Evolutionary conservation across 164 flowering plant species (phyloP).

Genomic region (Chloranthus sessilifolius): DNA sequence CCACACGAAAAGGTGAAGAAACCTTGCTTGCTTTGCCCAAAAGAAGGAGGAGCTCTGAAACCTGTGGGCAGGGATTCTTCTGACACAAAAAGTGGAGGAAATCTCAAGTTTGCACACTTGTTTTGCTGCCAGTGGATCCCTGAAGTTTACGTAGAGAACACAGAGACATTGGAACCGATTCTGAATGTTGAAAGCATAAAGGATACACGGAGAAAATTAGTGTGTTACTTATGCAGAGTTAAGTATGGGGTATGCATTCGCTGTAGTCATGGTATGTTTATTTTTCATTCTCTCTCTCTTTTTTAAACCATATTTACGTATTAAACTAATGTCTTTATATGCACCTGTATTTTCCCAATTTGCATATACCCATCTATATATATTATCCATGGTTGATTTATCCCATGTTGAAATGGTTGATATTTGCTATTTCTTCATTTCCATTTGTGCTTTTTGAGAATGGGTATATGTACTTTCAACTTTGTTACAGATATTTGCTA

Average conservation of each 20-base stretch:
- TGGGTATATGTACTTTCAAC: too few relatives aligned
- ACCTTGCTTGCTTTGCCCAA: conserved; percentile 82
- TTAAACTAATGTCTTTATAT: too few relatives aligned
- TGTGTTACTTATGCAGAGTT: conserved; percentile 80
- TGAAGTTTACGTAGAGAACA: conserved; percentile 70
- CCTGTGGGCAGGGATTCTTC: conserved; percentile 31
- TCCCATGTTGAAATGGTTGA: too few relatives aligned
- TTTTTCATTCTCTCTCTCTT: background rate
- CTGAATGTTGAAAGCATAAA: conserved; percentile 61
- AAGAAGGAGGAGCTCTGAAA: conserved; percentile 79
- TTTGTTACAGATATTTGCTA: too few relatives aligned
- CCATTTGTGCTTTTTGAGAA: too few relatives aligned
- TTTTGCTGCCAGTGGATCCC: conserved; percentile 92
- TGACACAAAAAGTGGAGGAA: conserved; percentile 22
- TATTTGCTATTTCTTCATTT: too few relatives aligned
- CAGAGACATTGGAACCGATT: conserved; percentile 70
- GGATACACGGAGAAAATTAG: conserved; percentile 54
- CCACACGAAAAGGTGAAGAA: conserved; percentile 5
- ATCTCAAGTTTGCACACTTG: conserved; percentile 63
- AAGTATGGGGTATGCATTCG: conserved; percentile 85
- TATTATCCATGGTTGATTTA: too few relatives aligned
- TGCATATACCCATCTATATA: too few relatives aligned
- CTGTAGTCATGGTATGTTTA: conserved; percentile 90
- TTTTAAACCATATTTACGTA: background rate
- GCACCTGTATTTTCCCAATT: too few relatives aligned